phyloP scores from a whole-genome alignment of 164 flowering plant species.

The Stephania yunnanensis region DNA sequence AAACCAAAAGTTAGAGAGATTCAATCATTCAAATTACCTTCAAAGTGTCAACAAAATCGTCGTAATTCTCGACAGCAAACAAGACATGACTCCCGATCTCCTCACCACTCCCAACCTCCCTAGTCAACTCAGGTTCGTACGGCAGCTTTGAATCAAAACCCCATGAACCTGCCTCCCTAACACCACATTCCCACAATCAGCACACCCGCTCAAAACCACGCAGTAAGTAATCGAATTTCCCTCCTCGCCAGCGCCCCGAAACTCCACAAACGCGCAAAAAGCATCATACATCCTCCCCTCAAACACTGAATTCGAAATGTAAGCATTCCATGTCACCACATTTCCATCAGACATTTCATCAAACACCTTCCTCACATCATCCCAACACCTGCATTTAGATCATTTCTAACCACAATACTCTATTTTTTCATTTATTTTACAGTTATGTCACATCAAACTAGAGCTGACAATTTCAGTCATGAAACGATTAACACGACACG shows the following conservation, averaged over 20 bases:
- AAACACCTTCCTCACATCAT: no score
- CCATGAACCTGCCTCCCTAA: constrained; percentile 67
- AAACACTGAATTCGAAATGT: constrained; percentile 57
- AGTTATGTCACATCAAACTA: constrained; percentile 39
- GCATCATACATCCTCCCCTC: constrained; percentile 42
- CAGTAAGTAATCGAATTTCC: constrained; percentile 68
- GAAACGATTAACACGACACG: no score
- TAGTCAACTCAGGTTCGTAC: no score
- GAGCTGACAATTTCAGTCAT: constrained; percentile 44
- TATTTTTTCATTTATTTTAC: constrained; percentile 52
- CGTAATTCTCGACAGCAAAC: no score
- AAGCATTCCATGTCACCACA: constrained; percentile 69
- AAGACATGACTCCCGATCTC: no score
- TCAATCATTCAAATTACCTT: no score
- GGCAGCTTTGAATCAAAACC: not conserved
- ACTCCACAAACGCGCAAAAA: constrained; percentile 37
- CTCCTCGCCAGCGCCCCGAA: constrained; percentile 37
- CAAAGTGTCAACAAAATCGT: no score
- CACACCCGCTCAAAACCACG: constrained; percentile 75
- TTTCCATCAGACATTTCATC: constrained; percentile 21
- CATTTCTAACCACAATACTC: no score
- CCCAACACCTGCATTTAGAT: no score
- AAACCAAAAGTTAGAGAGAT: constrained; percentile 3
- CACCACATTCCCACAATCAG: constrained; percentile 34
- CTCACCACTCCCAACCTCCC: no score